Percentiles rank a stretch among this genome's conserved stretches.
phyloP scores from a whole-genome alignment of 208 protist genomes.

The Plasmodiophora brassicae region DNA sequence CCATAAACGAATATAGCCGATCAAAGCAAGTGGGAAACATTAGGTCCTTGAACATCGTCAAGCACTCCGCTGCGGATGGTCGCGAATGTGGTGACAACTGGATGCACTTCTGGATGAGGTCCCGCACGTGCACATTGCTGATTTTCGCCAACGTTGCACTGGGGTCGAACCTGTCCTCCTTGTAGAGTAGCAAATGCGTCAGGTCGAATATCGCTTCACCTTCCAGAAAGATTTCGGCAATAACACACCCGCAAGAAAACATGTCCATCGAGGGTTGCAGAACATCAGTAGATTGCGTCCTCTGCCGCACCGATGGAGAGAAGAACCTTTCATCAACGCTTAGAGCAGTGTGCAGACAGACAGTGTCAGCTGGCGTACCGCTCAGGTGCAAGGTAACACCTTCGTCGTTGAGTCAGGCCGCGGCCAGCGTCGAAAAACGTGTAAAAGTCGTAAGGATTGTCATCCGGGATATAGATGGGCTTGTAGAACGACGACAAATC shows the following conservation, averaged over 20 bases:
- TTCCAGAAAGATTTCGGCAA: constrained; percentile 14
- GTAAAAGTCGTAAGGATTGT: constrained; percentile 19
- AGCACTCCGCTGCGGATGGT: background rate
- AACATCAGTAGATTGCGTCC: too few relatives aligned
- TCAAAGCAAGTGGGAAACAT: background rate
- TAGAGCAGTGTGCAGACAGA: too few relatives aligned
- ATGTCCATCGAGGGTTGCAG: constrained; percentile 20
- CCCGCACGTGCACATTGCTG: background rate
- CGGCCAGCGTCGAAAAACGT: background rate
- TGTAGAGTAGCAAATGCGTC: background rate
- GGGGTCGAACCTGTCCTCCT: background rate
- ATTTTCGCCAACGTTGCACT: background rate
- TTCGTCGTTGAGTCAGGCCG: background rate
- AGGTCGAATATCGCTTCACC: constrained; percentile 5
- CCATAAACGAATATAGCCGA: too few relatives aligned
- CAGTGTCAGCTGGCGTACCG: too few relatives aligned
- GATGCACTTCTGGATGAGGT: background rate
- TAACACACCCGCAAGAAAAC: background rate
- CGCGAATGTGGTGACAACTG: background rate
- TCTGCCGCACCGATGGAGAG: too few relatives aligned
- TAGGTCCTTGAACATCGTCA: background rate
- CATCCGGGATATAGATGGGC: background rate
- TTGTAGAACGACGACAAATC: background rate
- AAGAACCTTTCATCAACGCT: too few relatives aligned
- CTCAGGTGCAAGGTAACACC: constrained; percentile 8